A percentile compares a stretch with the other conserved stretches of the same genome.
phyloP scores from a whole-genome alignment of 2,329 filamentous ascomycete species.

The Trichoderma koningiopsis region DNA sequence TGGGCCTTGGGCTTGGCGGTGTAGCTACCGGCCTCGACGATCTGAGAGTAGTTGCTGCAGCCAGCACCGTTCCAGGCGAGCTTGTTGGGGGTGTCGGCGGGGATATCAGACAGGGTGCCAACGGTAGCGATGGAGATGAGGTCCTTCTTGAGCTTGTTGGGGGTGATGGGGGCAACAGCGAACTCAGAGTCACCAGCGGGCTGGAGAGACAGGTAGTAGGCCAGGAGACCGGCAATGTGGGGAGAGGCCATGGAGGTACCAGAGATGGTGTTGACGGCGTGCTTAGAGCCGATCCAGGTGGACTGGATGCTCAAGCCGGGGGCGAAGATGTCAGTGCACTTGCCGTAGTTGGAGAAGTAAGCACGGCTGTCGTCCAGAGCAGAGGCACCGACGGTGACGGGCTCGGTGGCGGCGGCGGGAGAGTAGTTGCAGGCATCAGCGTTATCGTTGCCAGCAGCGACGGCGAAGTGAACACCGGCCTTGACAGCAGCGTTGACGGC shows the following conservation, averaged over 20 bases:
- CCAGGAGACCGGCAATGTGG: slow-evolving; percentile 92
- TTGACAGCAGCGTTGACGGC: slow-evolving; percentile 93
- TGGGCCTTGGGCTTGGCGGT: slow-evolving; percentile 43
- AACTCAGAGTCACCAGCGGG: slow-evolving; percentile 88
- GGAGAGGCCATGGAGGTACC: slow-evolving; percentile 99
- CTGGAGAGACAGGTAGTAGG: slow-evolving; percentile 97
- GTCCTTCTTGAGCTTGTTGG: slow-evolving; percentile 89
- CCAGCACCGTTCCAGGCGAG: slow-evolving; percentile 99
- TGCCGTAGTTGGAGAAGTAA: slow-evolving; percentile 99
- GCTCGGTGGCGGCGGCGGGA: slow-evolving; percentile 85
- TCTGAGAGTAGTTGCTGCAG: slow-evolving; percentile 84
- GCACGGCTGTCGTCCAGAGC: slow-evolving; percentile 93
- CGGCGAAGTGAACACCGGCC: slow-evolving; percentile 93
- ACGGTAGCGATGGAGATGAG: slow-evolving; percentile 81
- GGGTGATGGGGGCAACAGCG: slow-evolving; percentile 84
- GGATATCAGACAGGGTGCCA: slow-evolving; percentile 78
- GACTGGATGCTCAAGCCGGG: slow-evolving; percentile 96
- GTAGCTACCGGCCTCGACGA: slow-evolving; percentile 75
- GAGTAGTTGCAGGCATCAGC: slow-evolving; percentile 99
- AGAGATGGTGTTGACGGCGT: slow-evolving; percentile 97
- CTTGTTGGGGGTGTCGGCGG: slow-evolving; percentile 84
- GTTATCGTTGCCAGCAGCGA: slow-evolving; percentile 98
- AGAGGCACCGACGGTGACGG: slow-evolving; percentile 93
- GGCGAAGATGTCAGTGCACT: slow-evolving; percentile 99
- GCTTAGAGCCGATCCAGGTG: slow-evolving; percentile 96